Percentiles rank a stretch among this genome's conserved stretches.
phyloP scores from a whole-genome alignment of 345 rosid genomes.

The Gossypium australe region DNA sequence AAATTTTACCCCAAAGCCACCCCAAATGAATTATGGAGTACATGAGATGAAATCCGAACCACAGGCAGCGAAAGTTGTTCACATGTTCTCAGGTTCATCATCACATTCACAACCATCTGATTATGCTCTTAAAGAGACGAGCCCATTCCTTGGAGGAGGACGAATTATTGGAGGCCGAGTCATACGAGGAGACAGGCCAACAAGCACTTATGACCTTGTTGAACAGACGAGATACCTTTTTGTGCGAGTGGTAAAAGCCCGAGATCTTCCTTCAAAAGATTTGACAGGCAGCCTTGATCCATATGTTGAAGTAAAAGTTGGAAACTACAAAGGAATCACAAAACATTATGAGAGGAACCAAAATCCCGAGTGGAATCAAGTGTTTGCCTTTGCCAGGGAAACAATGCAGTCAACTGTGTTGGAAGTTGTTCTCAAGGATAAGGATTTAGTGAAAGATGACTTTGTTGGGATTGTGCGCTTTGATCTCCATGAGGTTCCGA shows the following conservation, averaged over 20 bases:
- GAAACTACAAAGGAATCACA: slow-evolving; percentile 75
- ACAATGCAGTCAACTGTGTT: slow-evolving; percentile 56
- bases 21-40: slow-evolving; percentile 30
- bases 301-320: slow-evolving; percentile 70
- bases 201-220: slow-evolving; percentile 74
- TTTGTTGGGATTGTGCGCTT: slow-evolving; percentile 59
- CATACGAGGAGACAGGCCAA: slow-evolving; percentile 48
- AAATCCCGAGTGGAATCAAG: slow-evolving; percentile 85
- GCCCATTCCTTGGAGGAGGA: slow-evolving; percentile 81
- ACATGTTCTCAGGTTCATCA: slow-evolving; percentile 37
- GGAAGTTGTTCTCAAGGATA: slow-evolving; percentile 72
- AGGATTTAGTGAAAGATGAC: slow-evolving; percentile 70
- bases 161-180: slow-evolving; percentile 72
- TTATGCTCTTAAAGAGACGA: slow-evolving; percentile 73
- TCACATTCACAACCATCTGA: slow-evolving; percentile 53
- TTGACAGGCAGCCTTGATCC: slow-evolving; percentile 85
- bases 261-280: slow-evolving; percentile 67
- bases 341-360: slow-evolving; percentile 66
- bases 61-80: slow-evolving; percentile 31
- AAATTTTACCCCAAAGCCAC: slow-evolving; percentile 15
- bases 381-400: slow-evolving; percentile 79
- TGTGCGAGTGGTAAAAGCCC: slow-evolving; percentile 82
- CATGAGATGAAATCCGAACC: slow-evolving; percentile 50
- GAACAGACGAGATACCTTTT: slow-evolving; percentile 88
- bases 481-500: slow-evolving; percentile 66